Percentiles rank a stretch among this genome's conserved stretches.
Evolutionary conservation across 345 rosid genomes (phyloP).

Genomic region (Lumnitzera racemosa): DNA sequence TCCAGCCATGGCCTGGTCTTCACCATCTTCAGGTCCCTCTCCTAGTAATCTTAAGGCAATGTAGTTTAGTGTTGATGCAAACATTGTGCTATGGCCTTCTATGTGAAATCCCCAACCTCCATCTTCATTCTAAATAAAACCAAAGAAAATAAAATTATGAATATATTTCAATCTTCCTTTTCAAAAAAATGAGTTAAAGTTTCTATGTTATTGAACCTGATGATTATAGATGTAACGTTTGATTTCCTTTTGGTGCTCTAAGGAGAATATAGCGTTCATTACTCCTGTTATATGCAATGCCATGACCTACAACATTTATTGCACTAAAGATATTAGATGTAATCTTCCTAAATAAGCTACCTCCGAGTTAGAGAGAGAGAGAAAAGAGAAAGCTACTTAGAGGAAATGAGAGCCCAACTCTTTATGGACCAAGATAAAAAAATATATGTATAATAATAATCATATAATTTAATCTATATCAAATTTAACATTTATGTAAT

Average conservation of each 20-base stretch:
- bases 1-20: constrained; percentile 26
- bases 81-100: constrained; percentile 59
- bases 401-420: too few species aligned
- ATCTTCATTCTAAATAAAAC: constrained; percentile 46
- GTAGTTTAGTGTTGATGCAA: constrained; percentile 48
- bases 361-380: too few species aligned
- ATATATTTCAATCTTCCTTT: too few species aligned
- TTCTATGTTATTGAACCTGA: constrained; percentile 42
- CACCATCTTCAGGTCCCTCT: constrained; percentile 37
- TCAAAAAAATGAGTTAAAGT: too few species aligned
- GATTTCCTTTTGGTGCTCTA: constrained; percentile 49
- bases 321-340: too few species aligned
- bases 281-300: constrained; percentile 43
- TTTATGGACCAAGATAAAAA: too few species aligned
- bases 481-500: too few species aligned
- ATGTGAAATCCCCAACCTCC: constrained; percentile 68
- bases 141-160: neutral
- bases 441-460: too few species aligned
- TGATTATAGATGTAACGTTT: constrained; percentile 54
- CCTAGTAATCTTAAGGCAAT: constrained; percentile 52
- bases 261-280: constrained; percentile 30
- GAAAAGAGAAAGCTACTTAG: too few species aligned
- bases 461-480: too few species aligned
- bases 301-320: constrained; percentile 29
- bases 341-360: too few species aligned